These are phyloP conservation scores for Cytospora piceicola DNA, from an alignment of 2,329 filamentous ascomycete species.

Conservation along the genomic window DNA sequence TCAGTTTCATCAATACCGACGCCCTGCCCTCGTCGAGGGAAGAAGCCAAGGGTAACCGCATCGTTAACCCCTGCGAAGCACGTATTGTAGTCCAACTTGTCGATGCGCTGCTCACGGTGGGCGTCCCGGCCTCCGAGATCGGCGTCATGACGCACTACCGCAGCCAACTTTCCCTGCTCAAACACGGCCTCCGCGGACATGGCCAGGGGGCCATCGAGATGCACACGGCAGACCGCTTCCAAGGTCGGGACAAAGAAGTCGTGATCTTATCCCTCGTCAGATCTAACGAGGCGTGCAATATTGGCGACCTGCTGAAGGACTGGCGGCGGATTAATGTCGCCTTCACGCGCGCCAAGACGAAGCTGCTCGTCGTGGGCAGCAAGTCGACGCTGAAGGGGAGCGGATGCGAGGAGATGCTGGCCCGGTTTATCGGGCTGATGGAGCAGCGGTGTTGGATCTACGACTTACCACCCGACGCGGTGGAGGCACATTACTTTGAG, in stretches of 20 bases:
- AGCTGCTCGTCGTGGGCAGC: conserved; percentile 87
- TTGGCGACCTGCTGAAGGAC: conserved; percentile 91
- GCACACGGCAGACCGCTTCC: conserved; percentile 96
- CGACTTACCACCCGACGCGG: conserved; percentile 66
- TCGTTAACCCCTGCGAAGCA: conserved; percentile 86
- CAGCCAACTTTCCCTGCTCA: conserved; percentile 83
- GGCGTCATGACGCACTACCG: conserved; percentile 98
- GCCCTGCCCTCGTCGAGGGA: conserved; percentile 69
- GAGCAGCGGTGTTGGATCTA: conserved; percentile 79
- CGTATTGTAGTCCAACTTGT: conserved; percentile 79
- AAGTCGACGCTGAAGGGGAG: conserved; percentile 75
- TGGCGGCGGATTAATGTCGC: conserved; percentile 95
- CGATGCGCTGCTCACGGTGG: conserved; percentile 73
- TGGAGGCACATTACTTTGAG: conserved; percentile 71
- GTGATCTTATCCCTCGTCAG: conserved; percentile 86
- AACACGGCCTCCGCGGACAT: conserved; percentile 67
- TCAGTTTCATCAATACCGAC: conserved; percentile 91
- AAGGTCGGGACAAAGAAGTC: conserved; percentile 93
- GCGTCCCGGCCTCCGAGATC: conserved; percentile 75
- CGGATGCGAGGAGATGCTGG: conserved; percentile 75
- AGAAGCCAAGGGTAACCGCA: conserved; percentile 78
- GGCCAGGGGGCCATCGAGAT: conserved; percentile 72
- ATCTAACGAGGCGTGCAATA: conserved; percentile 77
- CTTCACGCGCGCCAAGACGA: conserved; percentile 89
- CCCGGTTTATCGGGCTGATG: conserved; percentile 76